These are phyloP conservation scores for Gossypium trilobum DNA, from an alignment of 441 rosid genomes.

Conservation along the genomic window DNA sequence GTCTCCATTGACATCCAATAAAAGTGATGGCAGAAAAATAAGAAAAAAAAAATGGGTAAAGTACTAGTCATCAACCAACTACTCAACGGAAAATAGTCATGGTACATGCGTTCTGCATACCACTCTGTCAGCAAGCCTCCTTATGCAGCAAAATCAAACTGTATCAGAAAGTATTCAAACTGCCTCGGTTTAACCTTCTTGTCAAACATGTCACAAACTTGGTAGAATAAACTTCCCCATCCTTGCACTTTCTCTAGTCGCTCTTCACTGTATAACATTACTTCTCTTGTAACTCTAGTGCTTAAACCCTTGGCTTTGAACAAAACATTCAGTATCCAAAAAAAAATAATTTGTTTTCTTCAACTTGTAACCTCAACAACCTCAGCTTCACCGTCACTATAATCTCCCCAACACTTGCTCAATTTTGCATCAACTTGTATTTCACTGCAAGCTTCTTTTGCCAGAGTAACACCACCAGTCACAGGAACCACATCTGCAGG, in stretches of 20 bases:
- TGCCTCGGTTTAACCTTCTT: conserved; percentile 8
- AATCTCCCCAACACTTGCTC: conserved; percentile 73
- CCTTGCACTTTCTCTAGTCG: background rate
- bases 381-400: conserved; percentile 71
- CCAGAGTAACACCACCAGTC: conserved; percentile 20
- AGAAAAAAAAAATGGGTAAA: conserved; percentile 4
- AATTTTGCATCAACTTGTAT: conserved; percentile 33
- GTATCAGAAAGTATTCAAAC: conserved; percentile 20
- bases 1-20: conserved; percentile 12
- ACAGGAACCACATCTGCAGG: conserved; percentile 21
- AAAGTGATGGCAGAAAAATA: background rate
- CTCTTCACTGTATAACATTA: conserved; percentile 6
- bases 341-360: conserved; percentile 19
- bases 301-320: conserved; percentile 10
- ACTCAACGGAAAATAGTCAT: conserved; percentile 14
- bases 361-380: conserved; percentile 57
- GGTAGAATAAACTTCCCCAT: conserved; percentile 10
- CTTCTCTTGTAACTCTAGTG: conserved; percentile 3
- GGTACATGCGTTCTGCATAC: conserved; percentile 20
- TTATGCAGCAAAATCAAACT: conserved; percentile 18
- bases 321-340: conserved; percentile 6
- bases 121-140: conserved; percentile 15
- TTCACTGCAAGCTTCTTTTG: conserved; percentile 30
- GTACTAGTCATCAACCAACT: conserved; percentile 18
- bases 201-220: conserved; percentile 6